Evolutionary conservation across 1,284 basidiomycete genomes (phyloP), one percentile per base, ranked within the genome.

Genomic region (Schizophyllum commune): DNA sequence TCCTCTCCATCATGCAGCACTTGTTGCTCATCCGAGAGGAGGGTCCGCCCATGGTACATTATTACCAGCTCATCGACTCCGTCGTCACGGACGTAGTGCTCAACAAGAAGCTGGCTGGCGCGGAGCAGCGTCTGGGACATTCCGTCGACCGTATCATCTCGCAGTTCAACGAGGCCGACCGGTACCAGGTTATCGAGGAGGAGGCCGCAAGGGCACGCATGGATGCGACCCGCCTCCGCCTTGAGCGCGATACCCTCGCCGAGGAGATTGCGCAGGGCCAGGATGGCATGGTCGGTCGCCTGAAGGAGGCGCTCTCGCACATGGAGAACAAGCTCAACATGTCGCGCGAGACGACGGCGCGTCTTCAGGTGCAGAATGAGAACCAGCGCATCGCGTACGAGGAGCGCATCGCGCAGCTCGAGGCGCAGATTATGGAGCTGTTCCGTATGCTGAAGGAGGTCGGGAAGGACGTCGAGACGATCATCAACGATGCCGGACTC

Each of bases 41-140:
- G 63, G 92, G 91, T 2, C 88, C 91, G 34, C 83, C 88, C 34
- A 83, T 92, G 70, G 84, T 85, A 34, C 90, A 95, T 68, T 93
- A 96, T 74, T 98, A 92, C 74, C 94, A 95, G 74, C 83, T 99
- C 57, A 84, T 99, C 68, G 94, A 98, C 72, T 89, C 91, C n/a
- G 79, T 98, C 57, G 85, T 99, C 56, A 89, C 93, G 34, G 92
- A 96, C 67, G 87, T 99, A 55, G 95, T 98, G 22, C 84, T 98
- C 76, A 94, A 97, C 74, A 92, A 94, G 73, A 92, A 92, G 68
- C 82, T 94, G 58, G 84, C 83, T 32, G 91, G 92, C 34, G 92
- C 94, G 32, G 91, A 94, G 62, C 84, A 88, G 57, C 84, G 95
- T 20, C 82, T 98, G 65, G 96, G 95, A 0, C 87, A 92, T 62